Base-by-base conservation (phyloP, 371 early-diverging fungal genomes). In the Fennellomyces sp. region DNA sequence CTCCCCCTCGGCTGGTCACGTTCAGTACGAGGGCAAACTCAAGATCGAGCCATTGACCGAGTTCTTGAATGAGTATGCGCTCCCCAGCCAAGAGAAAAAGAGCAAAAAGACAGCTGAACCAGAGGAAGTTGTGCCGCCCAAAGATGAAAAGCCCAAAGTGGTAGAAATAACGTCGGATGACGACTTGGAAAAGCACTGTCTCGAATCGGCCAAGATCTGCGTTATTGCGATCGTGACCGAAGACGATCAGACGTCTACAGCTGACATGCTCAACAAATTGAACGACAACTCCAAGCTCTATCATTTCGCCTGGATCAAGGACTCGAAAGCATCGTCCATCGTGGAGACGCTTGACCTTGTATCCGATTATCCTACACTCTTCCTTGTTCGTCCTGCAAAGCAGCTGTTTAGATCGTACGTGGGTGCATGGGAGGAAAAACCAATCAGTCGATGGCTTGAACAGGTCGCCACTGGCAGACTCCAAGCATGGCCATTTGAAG, bases 301-400 rank as follows among this genome's bases (percentile, higher is more conserved):
- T 51, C 76, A 76, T 25, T 85, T 85, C 52, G 66, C 82, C 8
- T 93, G 92, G 93, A 79, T 91, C 56, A 84, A 88, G 64, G 84
- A 86, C 1, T 62, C 83, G 49, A 82, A 82, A 25, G 78, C 82
- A 4, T 58, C 73, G n/a, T 53, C 63, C 0, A 69, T 95, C 11
- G 77, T 80, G 30, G 59, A 72, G 2, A 70, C 84, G 28, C 85
- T 94, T 65, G 88, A 87, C 55, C 69, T 92, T 48, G 78, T 87
- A 28, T 86, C 87, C 54, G 88, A 87, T 62, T 82, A 79, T 48
- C 95, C 94, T 2, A 75, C 78, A 2, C 62, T 90, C 45, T 72
- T 95, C 56, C 80, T 88, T 31, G 57, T 93, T 23, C 85, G 85
- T 64, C 84, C 85, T 31, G 66, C 72, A 25, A 89, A 87, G 68